These are phyloP conservation scores for Trebouxia sp. DNA, from an alignment of 139 green algal species.

Conservation along the genomic window DNA sequence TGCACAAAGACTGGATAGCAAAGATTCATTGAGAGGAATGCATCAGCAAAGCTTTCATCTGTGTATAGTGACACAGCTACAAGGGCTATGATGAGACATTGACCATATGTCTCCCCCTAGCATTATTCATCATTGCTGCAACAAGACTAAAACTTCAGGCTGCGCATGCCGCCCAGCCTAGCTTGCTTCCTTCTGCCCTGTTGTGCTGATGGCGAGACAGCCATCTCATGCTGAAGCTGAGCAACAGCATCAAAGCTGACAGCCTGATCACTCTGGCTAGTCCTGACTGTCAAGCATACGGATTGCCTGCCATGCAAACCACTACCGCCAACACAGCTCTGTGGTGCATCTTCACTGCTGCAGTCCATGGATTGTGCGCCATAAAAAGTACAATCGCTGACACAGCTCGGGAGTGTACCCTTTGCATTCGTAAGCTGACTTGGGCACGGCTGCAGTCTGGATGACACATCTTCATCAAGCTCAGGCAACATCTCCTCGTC, in stretches of 20 bases:
- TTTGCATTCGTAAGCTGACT: background rate
- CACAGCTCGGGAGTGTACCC: background rate
- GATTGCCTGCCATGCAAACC: background rate
- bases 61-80: no score
- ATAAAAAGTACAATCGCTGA: no score
- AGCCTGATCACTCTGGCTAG: background rate
- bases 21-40: no score
- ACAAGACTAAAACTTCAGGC: slow-evolving; percentile 5
- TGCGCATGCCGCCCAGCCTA: background rate
- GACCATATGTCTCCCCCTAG: no score
- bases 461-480: background rate
- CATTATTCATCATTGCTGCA: no score
- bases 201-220: background rate
- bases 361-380: background rate
- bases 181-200: background rate
- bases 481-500: background rate
- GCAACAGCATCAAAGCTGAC: background rate
- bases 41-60: no score
- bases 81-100: no score
- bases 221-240: background rate
- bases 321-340: background rate
- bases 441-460: background rate
- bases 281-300: background rate
- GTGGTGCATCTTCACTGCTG: background rate
- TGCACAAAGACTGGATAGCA: no score